Conservation (phyloP, 1,284 basidiomycete genomes). For the Veloboletus limbatus region DNA sequence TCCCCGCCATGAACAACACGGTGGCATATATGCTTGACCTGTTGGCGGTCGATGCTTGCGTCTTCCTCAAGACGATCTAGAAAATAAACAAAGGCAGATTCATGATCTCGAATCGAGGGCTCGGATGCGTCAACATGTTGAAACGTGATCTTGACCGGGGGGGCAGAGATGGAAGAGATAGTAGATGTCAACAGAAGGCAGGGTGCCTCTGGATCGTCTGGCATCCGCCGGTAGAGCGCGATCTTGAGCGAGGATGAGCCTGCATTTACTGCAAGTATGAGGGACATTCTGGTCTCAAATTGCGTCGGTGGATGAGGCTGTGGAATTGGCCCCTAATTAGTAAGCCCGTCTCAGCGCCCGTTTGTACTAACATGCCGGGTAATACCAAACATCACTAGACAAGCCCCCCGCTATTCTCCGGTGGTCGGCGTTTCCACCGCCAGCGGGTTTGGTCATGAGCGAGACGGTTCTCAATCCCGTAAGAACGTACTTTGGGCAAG, state of each 20-base stretch:
- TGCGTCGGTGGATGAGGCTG: background rate
- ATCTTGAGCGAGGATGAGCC: slow-evolving; percentile 80
- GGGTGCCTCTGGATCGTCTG: slow-evolving; percentile 29
- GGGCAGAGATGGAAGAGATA: slow-evolving; percentile 55
- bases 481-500: background rate
- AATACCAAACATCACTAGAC: too few species aligned
- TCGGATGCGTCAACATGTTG: slow-evolving; percentile 38
- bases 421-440: background rate
- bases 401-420: background rate
- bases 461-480: background rate
- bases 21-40: slow-evolving; percentile 61
- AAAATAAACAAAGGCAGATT: slow-evolving; percentile 64
- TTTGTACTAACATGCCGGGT: too few species aligned
- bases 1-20: slow-evolving; percentile 84
- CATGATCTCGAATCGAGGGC: slow-evolving; percentile 50
- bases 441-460: background rate
- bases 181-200: slow-evolving; percentile 48
- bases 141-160: slow-evolving; percentile 52
- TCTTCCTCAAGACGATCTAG: slow-evolving; percentile 47
- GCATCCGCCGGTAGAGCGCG: slow-evolving; percentile 50
- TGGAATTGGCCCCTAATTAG: background rate
- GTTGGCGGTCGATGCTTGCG: slow-evolving; percentile 41
- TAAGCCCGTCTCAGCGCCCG: background rate
- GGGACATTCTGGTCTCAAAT: slow-evolving; percentile 22
- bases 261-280: slow-evolving; percentile 64